These are phyloP conservation scores for Byssochlamys sp. DNA, from an alignment of 2,329 filamentous ascomycete species.

Conservation along the genomic window DNA sequence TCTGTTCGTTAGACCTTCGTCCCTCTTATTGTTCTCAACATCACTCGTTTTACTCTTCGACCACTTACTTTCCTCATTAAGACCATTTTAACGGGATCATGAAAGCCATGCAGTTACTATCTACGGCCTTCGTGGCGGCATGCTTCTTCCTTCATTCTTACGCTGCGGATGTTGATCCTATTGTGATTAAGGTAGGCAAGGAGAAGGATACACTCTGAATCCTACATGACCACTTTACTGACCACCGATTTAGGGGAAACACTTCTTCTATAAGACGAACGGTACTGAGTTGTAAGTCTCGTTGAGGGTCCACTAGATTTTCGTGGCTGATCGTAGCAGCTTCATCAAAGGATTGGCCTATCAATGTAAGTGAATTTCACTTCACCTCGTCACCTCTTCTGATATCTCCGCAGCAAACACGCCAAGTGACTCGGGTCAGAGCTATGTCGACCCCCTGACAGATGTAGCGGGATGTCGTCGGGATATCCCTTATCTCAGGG, in stretches of 20 bases:
- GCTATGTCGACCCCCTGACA: constrained; percentile 71
- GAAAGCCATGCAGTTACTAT: background rate
- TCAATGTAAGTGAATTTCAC: constrained; percentile 47
- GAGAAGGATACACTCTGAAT: background rate
- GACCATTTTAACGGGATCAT: background rate
- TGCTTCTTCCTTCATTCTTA: background rate
- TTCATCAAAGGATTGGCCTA: constrained; percentile 89
- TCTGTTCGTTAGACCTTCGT: background rate
- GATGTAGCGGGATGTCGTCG: constrained; percentile 61
- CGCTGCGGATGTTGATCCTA: constrained; percentile 41
- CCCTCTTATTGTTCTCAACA: background rate
- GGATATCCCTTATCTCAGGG: constrained; percentile 67
- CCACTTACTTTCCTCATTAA: background rate
- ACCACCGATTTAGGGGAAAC: constrained; percentile 48
- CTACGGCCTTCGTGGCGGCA: background rate
- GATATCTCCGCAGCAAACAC: constrained; percentile 46
- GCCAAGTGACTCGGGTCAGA: constrained; percentile 40
- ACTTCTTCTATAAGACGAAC: constrained; percentile 78
- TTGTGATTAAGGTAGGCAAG: constrained; percentile 51
- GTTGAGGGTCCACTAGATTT: constrained; percentile 35
- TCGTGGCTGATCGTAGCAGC: constrained; percentile 35
- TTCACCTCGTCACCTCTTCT: background rate
- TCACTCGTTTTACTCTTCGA: background rate
- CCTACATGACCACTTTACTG: background rate
- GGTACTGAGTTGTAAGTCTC: constrained; percentile 58